Evolutionary conservation across 2,329 filamentous ascomycete genomes (phyloP).

Genomic region (Drechslera avenae): DNA sequence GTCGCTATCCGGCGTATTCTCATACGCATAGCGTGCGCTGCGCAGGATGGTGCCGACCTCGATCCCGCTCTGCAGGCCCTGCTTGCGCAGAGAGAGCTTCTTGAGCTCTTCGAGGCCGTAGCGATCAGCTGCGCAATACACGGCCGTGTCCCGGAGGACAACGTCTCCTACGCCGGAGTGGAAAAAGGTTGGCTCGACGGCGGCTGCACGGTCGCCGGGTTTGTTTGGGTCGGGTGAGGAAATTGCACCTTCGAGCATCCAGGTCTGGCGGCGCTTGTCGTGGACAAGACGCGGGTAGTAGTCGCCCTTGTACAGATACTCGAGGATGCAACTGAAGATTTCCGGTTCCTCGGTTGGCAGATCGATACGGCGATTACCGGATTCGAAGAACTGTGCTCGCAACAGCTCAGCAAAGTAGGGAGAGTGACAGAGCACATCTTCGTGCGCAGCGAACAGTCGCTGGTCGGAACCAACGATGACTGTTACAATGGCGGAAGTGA

Average conservation of each 20-base stretch:
- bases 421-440: constrained; percentile 86
- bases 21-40: constrained; percentile 93
- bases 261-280: constrained; percentile 83
- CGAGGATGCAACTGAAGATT: constrained; percentile 89
- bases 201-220: constrained; percentile 60
- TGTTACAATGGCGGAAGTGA: constrained; percentile 79
- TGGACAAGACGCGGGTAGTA: constrained; percentile 89
- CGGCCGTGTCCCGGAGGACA: constrained; percentile 87
- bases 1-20: constrained; percentile 91
- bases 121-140: constrained; percentile 91
- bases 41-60: constrained; percentile 90
- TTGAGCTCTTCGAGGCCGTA: constrained; percentile 94
- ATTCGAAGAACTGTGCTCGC: constrained; percentile 73
- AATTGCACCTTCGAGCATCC: constrained; percentile 79
- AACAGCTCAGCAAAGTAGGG: constrained; percentile 79
- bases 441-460: constrained; percentile 91
- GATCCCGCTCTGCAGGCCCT: constrained; percentile 90
- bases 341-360: constrained; percentile 83
- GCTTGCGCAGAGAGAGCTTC: constrained; percentile 88
- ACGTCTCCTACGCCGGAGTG: constrained; percentile 74
- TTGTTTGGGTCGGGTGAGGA: constrained; percentile 61
- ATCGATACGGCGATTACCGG: constrained; percentile 74
- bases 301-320: constrained; percentile 97
- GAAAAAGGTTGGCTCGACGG: constrained; percentile 76
- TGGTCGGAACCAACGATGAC: constrained; percentile 82